Evolutionary conservation across 805 yeast genomes (phyloP).

Genomic region (Suhomyces sp.): DNA sequence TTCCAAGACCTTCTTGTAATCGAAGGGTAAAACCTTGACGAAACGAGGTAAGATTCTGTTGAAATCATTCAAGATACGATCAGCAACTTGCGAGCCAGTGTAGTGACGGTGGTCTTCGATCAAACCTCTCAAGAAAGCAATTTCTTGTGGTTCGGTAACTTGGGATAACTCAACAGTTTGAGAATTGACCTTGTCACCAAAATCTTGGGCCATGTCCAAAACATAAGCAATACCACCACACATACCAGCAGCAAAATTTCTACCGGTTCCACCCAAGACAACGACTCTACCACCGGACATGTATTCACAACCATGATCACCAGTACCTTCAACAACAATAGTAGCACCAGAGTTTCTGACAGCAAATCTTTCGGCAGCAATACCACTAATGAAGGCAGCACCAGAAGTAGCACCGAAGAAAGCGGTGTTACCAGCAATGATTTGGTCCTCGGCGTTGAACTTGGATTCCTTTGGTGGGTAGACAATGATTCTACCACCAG

Average conservation of each 20-base stretch:
- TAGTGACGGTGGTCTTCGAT: conserved; percentile 94
- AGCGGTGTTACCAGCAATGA: conserved; percentile 95
- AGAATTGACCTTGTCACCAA: conserved; percentile 71
- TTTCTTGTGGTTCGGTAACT: conserved; percentile 83
- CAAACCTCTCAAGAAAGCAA: conserved; percentile 89
- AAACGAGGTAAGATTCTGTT: conserved; percentile 84
- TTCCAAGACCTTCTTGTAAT: conserved; percentile 86
- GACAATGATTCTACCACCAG: conserved; percentile 91
- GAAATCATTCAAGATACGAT: conserved; percentile 77
- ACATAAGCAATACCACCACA: conserved; percentile 99
- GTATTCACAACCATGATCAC: conserved; percentile 98
- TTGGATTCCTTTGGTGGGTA: conserved; percentile 84
- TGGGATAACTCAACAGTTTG: conserved; percentile 79
- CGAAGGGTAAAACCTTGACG: conserved; percentile 90
- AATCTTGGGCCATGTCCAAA: conserved; percentile 91
- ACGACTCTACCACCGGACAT: conserved; percentile 99
- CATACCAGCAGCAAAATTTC: conserved; percentile 97
- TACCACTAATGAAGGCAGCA: conserved; percentile 89
- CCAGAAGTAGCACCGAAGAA: conserved; percentile 98
- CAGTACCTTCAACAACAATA: conserved; percentile 94
- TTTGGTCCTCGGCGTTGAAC: conserved; percentile 94
- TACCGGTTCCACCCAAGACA: conserved; percentile 86
- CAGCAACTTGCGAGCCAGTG: conserved; percentile 90
- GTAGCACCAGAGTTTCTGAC: conserved; percentile 98
- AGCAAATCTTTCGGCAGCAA: conserved; percentile 97